These are phyloP conservation scores for Cajanus cajan DNA, from an alignment of 306 rosid species.

Conservation along the genomic window DNA sequence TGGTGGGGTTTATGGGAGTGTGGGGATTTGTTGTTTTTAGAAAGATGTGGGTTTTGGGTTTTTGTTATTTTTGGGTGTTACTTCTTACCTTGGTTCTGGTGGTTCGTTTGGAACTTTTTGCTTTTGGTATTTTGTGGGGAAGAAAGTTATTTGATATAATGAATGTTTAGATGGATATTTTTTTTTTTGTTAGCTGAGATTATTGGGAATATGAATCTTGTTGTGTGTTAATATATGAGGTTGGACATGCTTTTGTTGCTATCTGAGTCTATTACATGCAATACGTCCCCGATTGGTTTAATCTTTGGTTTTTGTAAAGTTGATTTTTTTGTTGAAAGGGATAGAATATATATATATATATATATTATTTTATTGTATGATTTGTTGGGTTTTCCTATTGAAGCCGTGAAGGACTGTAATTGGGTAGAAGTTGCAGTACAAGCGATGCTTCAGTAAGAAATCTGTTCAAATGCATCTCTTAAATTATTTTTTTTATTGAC, in stretches of 20 bases:
- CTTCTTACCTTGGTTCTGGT: neutral
- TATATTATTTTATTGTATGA: neutral
- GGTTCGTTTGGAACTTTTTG: neutral
- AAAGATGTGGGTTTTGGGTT: neutral
- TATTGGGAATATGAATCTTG: neutral
- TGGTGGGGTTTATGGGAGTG: neutral
- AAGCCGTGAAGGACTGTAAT: neutral
- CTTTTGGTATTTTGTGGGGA: neutral
- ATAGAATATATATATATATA: neutral
- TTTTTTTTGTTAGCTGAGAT: neutral
- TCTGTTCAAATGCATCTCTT: neutral
- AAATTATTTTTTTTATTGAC: neutral
- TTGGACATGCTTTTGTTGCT: neutral
- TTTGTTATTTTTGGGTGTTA: neutral
- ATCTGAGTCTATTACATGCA: neutral
- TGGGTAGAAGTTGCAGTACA: neutral
- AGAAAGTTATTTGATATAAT: neutral
- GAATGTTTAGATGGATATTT: neutral
- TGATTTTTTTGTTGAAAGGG: neutral
- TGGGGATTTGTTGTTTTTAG: neutral
- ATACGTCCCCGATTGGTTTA: neutral
- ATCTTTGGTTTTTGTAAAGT: neutral
- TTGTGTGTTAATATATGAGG: neutral
- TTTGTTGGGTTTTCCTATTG: neutral
- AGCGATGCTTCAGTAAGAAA: neutral